Conservation (phyloP, 306 rosid genomes). For the Quercus alba region DNA sequence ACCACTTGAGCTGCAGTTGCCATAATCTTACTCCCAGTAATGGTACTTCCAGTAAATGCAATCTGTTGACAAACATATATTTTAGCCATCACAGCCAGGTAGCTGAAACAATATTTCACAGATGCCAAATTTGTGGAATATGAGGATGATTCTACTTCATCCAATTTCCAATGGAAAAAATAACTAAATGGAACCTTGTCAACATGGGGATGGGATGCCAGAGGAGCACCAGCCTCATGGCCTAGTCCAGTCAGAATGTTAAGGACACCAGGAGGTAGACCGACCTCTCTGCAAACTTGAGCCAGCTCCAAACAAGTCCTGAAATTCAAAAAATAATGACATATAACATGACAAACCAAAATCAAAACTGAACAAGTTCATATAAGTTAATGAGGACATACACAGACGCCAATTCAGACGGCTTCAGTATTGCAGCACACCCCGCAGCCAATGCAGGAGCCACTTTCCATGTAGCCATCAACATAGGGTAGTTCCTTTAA, state of each 20-base stretch:
- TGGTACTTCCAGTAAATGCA: conserved; percentile 94
- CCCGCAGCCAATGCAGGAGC: conserved; percentile 99
- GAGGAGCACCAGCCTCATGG: conserved; percentile 95
- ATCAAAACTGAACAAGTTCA: conserved; percentile 11
- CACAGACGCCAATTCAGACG: conserved; percentile 94
- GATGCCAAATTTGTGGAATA: background rate
- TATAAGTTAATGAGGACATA: conserved; percentile 38
- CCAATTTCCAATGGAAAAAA: conserved; percentile 16
- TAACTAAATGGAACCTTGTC: conserved; percentile 60
- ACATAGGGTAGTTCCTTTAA: conserved; percentile 83
- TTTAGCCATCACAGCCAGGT: conserved; percentile 6
- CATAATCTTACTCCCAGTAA: conserved; percentile 92
- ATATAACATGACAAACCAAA: conserved; percentile 10
- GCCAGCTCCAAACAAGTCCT: conserved; percentile 93
- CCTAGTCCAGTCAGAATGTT: conserved; percentile 91
- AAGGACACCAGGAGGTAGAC: conserved; percentile 80
- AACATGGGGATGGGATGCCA: conserved; percentile 86
- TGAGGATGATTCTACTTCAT: background rate
- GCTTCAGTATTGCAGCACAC: conserved; percentile 95
- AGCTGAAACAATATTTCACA: conserved; percentile 6
- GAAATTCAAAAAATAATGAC: conserved; percentile 17
- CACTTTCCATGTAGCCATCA: conserved; percentile 97
- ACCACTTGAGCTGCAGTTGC: conserved; percentile 79
- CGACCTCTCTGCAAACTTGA: conserved; percentile 70
- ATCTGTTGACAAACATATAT: conserved; percentile 46